Percentiles rank a stretch among this genome's conserved stretches.
These are phyloP conservation scores for Papiliotrema flavescens DNA, from an alignment of 1,284 basidiomycete genomes.

Conservation along the genomic window DNA sequence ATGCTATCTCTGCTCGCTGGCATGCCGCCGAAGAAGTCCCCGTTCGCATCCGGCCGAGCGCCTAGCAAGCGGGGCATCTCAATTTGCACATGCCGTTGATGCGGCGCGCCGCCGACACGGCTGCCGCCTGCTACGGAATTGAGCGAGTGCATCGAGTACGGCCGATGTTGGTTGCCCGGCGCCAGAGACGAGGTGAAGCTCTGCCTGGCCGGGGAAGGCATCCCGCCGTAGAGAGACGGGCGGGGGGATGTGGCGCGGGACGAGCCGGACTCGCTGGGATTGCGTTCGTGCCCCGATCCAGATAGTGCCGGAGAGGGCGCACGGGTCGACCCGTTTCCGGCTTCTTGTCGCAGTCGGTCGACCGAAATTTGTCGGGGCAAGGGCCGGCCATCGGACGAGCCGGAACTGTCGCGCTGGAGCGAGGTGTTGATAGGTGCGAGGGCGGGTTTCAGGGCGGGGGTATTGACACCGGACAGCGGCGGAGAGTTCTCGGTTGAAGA, in stretches of 20 bases:
- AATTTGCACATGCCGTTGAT: conserved; percentile 31
- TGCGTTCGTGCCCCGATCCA: conserved; percentile 5
- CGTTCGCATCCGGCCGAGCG: conserved; percentile 16
- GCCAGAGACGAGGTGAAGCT: neutral
- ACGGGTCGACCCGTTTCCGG: conserved; percentile 6
- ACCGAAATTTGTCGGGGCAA: conserved; percentile 15
- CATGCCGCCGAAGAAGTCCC: conserved; percentile 18
- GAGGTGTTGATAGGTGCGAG: conserved; percentile 23
- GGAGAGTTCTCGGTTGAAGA: conserved; percentile 21
- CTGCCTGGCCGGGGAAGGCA: conserved; percentile 1
- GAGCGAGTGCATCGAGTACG: conserved; percentile 5
- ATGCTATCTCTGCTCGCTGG: neutral
- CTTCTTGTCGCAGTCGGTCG: conserved; percentile 23
- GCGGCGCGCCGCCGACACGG: conserved; percentile 24
- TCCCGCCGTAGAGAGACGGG: conserved; percentile 18
- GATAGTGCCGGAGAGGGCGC: conserved; percentile 24
- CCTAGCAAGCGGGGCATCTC: conserved; percentile 34
- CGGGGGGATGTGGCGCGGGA: conserved; percentile 25
- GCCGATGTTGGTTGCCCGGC: neutral
- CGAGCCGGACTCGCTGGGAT: conserved; percentile 12
- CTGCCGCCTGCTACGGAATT: neutral
- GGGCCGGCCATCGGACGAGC: conserved; percentile 1
- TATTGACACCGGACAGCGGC: conserved; percentile 7
- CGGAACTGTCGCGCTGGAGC: conserved; percentile 13
- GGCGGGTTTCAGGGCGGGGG: conserved; percentile 11